Evolutionary conservation across 2,329 filamentous ascomycete species (phyloP), one percentile per base, ranked within the genome.

Genomic region (Plectosphaerella cucumerina): DNA sequence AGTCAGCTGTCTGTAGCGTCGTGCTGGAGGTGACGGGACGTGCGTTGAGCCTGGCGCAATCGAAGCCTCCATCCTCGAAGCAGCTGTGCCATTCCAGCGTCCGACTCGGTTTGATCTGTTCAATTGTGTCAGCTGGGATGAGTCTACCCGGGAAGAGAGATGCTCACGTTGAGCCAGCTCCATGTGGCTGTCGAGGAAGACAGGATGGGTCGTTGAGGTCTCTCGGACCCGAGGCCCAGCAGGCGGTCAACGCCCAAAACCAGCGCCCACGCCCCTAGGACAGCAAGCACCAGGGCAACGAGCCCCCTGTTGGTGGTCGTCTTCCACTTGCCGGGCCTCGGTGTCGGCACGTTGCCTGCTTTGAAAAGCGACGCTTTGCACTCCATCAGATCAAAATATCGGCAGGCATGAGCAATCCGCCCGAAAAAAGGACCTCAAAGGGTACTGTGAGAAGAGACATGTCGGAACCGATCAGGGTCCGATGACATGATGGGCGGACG

Each of bases 21-120:
- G n/a, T 35, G 50, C 34, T 18, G 5, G 26, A 9, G 14, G 11
- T n/a, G 17, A 26, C 18, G 1, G 10, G 6, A 57, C 60, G 56
- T 44, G 67, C 66, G 44, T 69, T 64, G 1, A 69, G 57, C 44
- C 66, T 63, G 5, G 66, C 65, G 51, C 66, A 69, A 35, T 68
- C 60, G 23, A 63, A 64, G 6, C 52, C 44, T 12, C 49, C 55
- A 1, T 62, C 57, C 48, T 68, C 53, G 35, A 55, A 68, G 47
- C 65, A 68, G n/a, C 50, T 31, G 48, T 66, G 58, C 65, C 65
- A 68, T 14, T 53, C 55, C 15, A 69, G 50, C n/a, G 57, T 52
- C 9, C 52, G 51, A 21, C 60, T 63, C 37, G 66, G 62, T 21
- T 60, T 57, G 37, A 67, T 54, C 66, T 82, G 69, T 65, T 75